Base-by-base conservation (phyloP, 306 rosid species). In the Cyamopsis tetragonoloba region DNA sequence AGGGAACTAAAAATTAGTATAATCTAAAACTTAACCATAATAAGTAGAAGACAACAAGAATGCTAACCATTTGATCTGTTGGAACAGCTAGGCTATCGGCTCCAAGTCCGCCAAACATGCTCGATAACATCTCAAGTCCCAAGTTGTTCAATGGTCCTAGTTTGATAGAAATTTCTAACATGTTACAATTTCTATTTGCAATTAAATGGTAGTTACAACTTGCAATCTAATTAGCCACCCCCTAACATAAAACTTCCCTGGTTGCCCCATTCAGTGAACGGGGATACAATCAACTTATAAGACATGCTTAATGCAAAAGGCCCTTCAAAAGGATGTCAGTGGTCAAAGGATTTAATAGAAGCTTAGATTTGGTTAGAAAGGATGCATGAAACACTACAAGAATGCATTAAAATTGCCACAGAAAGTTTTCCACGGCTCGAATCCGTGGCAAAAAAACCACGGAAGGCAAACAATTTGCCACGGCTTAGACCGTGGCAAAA, bases 101-200 rank as follows among this genome's bases (percentile, higher is more conserved):
- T 53, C 97, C 91, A 57, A 91, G 95, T 50, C 89, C 97, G 62
- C 97, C 97, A 77, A 91, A 91, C 95, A 91, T 86, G 75, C 85
- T 84, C 57, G 88, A 86, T 80, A 88, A 75, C 83, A 75, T 79
- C 68, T 91, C 95, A 82, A 88, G 55, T 54, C 96, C 92, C 46
- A 22, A 0, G 76, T 79, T 88, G 80, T 88, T 77, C 37, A 66
- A 32, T 17, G 87, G 19, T 65, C 89, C 92, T 75, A 80, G 32
- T 63, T 42, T 9, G 31, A 68, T 9, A 46, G 56, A 37, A 67
- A 62, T 72, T 41, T 48, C 51, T 15, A 58, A 20, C 7, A 64
- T n/a, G 34, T 5, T 10, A 17, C 5, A 41, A 38, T 50, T 41
- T 41, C 12, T 57, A 22, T 43, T 41, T 56, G 50, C 23, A 43